Evolutionary conservation across 1,284 basidiomycete species (phyloP), one percentile per base, ranked within the genome.

Genomic region (Ganoderma resinaceum): DNA sequence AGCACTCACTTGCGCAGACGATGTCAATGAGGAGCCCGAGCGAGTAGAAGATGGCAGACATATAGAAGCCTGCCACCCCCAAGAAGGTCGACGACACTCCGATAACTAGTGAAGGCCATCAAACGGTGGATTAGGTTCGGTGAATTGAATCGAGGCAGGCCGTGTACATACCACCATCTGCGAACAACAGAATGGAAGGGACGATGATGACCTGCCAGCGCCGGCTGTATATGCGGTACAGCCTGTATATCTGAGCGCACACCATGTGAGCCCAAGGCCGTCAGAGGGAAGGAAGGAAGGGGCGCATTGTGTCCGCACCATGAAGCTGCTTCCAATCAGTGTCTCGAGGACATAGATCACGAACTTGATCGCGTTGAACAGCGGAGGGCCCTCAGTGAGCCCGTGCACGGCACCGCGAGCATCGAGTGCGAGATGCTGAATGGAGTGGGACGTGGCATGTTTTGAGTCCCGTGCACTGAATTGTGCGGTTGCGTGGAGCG

Each of bases 41-140:
- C 16, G 43, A 57, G 62, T 67, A 63, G 46, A 67, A 67, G 37
- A 46, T 46, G n/a, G 63, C 66, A 16, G 66, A 67, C 62, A 67
- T 63, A 31, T 67, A 63, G 62, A 63, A 67, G n/a, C 66, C 66
- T 4, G 62, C 37, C 6, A 53, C n/a, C 0, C 66, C 66, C 20
- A 63, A 33, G 61, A 67, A 67, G 2, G 66, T 67, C 2, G 66
- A 67, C 4, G 62, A 43, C 46, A 63, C 60, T 4, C 66, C 66
- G 18, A 67, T 60, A 18, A 63, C 66, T 67, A 58, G 18, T 3
- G 20, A 31, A 7, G 1, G 20, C 3, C 33, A 12, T 37, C 55
- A 37, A 23, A 8, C 1, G 29, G 1, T 20, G 35, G 20, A 31
- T 58, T 37, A 20, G 33, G 11, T 58, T 58, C 9, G 55, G 37